Percentiles rank a stretch among this genome's conserved stretches.
These are phyloP conservation scores for Inga oerstediana DNA, from an alignment of 306 rosid species.

Conservation along the genomic window DNA sequence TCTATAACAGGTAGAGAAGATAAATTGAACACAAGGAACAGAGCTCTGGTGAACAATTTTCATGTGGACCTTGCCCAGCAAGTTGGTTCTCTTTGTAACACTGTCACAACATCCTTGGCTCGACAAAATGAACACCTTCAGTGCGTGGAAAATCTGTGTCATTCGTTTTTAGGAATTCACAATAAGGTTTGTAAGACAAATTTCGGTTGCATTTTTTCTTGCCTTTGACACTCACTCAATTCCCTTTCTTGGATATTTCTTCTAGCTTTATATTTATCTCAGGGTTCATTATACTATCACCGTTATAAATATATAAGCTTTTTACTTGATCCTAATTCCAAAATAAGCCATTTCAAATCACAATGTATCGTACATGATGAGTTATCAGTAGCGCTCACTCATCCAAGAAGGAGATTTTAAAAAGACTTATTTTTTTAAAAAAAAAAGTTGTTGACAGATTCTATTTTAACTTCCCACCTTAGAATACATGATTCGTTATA, in stretches of 20 bases:
- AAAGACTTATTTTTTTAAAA: too few relatives aligned
- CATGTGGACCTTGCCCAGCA: constrained; percentile 73
- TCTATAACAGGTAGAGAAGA: constrained; percentile 78
- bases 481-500: neutral
- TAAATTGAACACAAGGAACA: constrained; percentile 67
- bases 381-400: neutral
- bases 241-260: constrained; percentile 1
- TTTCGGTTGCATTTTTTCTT: constrained; percentile 3
- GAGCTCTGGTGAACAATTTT: constrained; percentile 68
- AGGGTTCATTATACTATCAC: neutral
- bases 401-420: too few relatives aligned
- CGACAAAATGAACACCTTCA: constrained; percentile 77
- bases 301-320: neutral
- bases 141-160: constrained; percentile 71
- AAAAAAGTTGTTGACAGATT: neutral
- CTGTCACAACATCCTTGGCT: constrained; percentile 66
- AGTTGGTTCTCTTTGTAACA: constrained; percentile 74
- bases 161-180: constrained; percentile 64
- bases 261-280: neutral
- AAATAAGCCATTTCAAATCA: neutral
- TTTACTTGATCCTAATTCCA: neutral
- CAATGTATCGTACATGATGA: neutral
- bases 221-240: neutral
- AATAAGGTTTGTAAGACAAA: constrained; percentile 57
- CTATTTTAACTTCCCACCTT: neutral